These are phyloP conservation scores for Spathaspora jeffriesii DNA, from an alignment of 1,139 yeast genomes.

Conservation along the genomic window DNA sequence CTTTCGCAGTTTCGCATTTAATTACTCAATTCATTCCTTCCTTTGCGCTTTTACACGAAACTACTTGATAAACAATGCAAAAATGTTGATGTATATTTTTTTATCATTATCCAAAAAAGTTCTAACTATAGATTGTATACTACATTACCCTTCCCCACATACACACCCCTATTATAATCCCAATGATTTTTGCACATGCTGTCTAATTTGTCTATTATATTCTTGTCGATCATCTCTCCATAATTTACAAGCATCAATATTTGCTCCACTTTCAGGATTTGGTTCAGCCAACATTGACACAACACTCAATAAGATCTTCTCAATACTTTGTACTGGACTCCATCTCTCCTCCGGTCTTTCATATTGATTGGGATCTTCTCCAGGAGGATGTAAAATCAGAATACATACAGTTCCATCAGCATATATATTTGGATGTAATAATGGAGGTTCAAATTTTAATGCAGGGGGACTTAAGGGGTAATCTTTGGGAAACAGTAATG, in stretches of 20 bases:
- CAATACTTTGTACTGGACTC: constrained; percentile 98
- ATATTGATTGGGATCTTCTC: constrained; percentile 95
- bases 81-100: not conserved
- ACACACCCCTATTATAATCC: constrained; percentile 42
- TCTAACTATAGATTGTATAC: not conserved
- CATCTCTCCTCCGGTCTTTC: constrained; percentile 96
- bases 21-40: not conserved
- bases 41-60: not conserved
- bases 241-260: constrained; percentile 92
- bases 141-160: not conserved
- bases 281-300: constrained; percentile 98
- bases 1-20: not conserved
- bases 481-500: constrained; percentile 79
- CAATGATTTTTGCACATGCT: constrained; percentile 65
- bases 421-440: constrained; percentile 91
- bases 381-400: constrained; percentile 92
- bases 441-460: constrained; percentile 79
- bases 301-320: constrained; percentile 88
- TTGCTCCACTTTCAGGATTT: constrained; percentile 95
- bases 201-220: constrained; percentile 64
- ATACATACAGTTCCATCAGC: constrained; percentile 96
- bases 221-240: constrained; percentile 84
- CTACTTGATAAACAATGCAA: not conserved
- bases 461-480: constrained; percentile 93
- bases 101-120: not conserved